Conservation (phyloP, 2,329 filamentous ascomycete species). For the Dactylellina sp. region DNA sequence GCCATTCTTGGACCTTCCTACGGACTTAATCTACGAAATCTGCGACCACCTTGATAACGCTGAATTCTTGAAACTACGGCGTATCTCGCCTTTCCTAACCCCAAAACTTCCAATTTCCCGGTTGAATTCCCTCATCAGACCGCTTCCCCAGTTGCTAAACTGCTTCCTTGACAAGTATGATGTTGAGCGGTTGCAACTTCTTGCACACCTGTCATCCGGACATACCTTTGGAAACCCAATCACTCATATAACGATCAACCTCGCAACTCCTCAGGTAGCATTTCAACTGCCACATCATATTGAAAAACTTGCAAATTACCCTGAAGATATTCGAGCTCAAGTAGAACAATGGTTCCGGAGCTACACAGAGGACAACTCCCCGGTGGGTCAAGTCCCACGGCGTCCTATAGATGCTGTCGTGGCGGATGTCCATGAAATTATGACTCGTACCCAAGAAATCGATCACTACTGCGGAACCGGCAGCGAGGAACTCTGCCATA, state of each 20-base stretch:
- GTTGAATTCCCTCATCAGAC: constrained; percentile 5
- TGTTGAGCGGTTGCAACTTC: not conserved
- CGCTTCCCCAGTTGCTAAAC: not conserved
- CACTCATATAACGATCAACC: constrained; percentile 24
- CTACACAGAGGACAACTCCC: not conserved
- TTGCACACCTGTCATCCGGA: not conserved
- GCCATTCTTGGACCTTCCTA: constrained; percentile 18
- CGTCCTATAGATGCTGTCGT: too few relatives aligned
- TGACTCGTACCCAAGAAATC: too few relatives aligned
- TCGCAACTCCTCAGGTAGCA: constrained; percentile 3
- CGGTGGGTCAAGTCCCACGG: too few relatives aligned
- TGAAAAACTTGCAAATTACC: not conserved
- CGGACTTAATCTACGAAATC: constrained; percentile 39
- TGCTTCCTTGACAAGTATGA: constrained; percentile 1
- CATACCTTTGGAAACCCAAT: constrained; percentile 10
- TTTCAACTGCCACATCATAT: not conserved
- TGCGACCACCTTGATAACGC: constrained; percentile 32
- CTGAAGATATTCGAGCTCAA: not conserved
- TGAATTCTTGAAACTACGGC: constrained; percentile 23
- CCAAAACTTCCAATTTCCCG: constrained; percentile 21
- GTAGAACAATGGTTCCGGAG: not conserved
- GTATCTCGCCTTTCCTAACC: constrained; percentile 1
- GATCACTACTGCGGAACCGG: not conserved
- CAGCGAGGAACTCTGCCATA: constrained; percentile 3
- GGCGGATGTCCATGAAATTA: too few relatives aligned